phyloP scores from a whole-genome alignment of 2,329 filamentous ascomycete species.

The Aspergillus sergii region DNA sequence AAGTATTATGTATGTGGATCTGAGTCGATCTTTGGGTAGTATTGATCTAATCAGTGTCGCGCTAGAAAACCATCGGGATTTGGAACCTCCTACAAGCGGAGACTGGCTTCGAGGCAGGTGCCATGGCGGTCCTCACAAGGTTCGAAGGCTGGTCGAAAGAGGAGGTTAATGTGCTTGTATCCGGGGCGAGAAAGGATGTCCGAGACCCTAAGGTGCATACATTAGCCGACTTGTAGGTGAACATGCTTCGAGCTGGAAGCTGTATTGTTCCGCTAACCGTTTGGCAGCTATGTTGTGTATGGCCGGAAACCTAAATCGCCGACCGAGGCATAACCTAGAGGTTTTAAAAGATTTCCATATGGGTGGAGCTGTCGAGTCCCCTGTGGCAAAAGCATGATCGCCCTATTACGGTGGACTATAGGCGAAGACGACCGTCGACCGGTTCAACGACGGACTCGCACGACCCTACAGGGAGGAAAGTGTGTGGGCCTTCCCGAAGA shows the following conservation, averaged over 20 bases:
- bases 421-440: not conserved
- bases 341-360: not conserved
- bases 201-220: not conserved
- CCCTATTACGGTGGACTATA: not conserved
- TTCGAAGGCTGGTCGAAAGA: not conserved
- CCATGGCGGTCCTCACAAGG: not conserved
- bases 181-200: not conserved
- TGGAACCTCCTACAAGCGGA: not conserved
- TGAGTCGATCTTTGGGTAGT: too few relatives aligned
- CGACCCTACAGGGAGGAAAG: not conserved
- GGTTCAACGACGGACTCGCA: not conserved
- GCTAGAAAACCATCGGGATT: not conserved
- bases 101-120: not conserved
- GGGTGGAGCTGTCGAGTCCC: not conserved
- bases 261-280: not conserved
- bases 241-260: not conserved
- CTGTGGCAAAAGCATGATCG: not conserved
- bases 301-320: not conserved
- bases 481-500: not conserved
- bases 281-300: not conserved
- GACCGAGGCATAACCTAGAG: not conserved
- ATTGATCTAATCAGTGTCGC: not conserved
- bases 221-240: not conserved
- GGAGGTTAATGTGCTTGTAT: not conserved
- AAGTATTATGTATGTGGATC: not conserved